Conservation (phyloP, 2,329 filamentous ascomycete genomes). For the Clarireedia monteithiana region DNA sequence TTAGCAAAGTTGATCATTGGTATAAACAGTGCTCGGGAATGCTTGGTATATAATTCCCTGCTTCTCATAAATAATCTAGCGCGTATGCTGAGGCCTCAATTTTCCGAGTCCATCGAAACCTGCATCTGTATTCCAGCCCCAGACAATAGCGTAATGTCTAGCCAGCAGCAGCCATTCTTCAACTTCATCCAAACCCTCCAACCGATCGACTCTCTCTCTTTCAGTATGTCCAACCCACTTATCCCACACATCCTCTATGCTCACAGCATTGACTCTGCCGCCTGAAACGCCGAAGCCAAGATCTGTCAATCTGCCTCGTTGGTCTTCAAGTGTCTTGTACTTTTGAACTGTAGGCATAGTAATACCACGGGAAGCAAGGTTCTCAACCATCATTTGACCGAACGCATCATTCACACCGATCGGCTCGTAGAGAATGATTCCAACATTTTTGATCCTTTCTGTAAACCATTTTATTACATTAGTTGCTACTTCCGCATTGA, state of each 20-base stretch:
- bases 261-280: conserved; percentile 44
- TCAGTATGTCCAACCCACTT: conserved; percentile 64
- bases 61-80: neutral
- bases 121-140: conserved; percentile 57
- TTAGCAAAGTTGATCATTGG: neutral
- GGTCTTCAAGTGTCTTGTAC: conserved; percentile 61
- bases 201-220: conserved; percentile 66
- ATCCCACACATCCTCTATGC: conserved; percentile 66
- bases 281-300: conserved; percentile 51
- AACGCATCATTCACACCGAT: conserved; percentile 79
- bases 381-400: conserved; percentile 84
- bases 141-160: conserved; percentile 81
- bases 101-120: conserved; percentile 4
- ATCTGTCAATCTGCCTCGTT: conserved; percentile 56
- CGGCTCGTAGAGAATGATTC: conserved; percentile 79
- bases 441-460: conserved; percentile 39
- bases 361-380: conserved; percentile 75
- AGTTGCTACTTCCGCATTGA: conserved; percentile 57
- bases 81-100: neutral
- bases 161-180: conserved; percentile 89
- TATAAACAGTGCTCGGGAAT: neutral
- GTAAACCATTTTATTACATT: conserved; percentile 60
- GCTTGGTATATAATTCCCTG: neutral
- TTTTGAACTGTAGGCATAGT: conserved; percentile 72
- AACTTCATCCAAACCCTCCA: conserved; percentile 90